Evolutionary conservation across 139 green algal genomes (phyloP).

Genomic region (Chara braunii): DNA sequence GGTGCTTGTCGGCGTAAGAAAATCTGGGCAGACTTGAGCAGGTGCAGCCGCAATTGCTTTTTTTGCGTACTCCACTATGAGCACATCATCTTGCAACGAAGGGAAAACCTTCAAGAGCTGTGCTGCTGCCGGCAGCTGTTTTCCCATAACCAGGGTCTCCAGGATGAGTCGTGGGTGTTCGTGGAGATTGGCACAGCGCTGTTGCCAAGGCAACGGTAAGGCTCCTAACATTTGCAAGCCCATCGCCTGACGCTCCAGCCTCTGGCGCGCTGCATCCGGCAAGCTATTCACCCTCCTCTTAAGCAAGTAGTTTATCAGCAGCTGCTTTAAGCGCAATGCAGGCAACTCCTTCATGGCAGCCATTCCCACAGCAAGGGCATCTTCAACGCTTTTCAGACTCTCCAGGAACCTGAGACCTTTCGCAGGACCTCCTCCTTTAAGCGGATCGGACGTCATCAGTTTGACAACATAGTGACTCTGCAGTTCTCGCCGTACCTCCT

Average conservation of each 20-base stretch:
- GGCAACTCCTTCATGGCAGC: slow-evolving; percentile 13
- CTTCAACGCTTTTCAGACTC: not conserved
- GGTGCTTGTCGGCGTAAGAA: too few species aligned
- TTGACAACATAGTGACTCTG: slow-evolving; percentile 10
- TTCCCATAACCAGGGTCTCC: slow-evolving; percentile 30
- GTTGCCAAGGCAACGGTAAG: slow-evolving; percentile 19
- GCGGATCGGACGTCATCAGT: not conserved
- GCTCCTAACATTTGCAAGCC: slow-evolving; percentile 7
- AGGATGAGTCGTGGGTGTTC: slow-evolving; percentile 24
- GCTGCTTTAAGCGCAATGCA: slow-evolving; percentile 10
- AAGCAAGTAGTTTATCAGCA: slow-evolving; percentile 26
- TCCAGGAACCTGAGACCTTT: slow-evolving; percentile 11
- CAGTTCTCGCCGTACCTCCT: slow-evolving; percentile 3
- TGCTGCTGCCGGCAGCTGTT: slow-evolving; percentile 7
- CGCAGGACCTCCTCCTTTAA: slow-evolving; percentile 4
- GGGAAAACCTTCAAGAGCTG: slow-evolving; percentile 27
- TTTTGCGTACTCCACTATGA: slow-evolving; percentile 19
- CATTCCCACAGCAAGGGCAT: slow-evolving; percentile 12
- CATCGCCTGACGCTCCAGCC: slow-evolving; percentile 9
- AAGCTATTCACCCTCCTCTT: not conserved
- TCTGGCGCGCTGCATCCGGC: not conserved
- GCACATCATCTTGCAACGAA: slow-evolving; percentile 13
- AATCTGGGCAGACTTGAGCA: too few species aligned
- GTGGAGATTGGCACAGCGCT: slow-evolving; percentile 4
- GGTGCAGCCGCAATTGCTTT: slow-evolving; percentile 24